phyloP scores from a whole-genome alignment of 2,329 filamentous ascomycete species.

The Ophiostoma angusticollis region DNA sequence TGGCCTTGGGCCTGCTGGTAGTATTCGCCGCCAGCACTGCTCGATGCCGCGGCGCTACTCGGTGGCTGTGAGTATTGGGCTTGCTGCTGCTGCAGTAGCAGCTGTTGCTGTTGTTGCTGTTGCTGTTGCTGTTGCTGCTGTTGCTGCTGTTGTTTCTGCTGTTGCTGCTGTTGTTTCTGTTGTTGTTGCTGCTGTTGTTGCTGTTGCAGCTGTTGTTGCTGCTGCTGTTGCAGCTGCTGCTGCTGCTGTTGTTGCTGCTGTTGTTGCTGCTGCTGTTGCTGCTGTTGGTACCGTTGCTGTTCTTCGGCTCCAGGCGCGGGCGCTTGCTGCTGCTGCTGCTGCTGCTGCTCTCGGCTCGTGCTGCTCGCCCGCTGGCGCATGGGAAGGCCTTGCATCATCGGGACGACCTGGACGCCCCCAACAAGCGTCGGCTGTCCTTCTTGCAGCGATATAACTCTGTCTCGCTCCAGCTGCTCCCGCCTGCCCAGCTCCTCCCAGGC shows the following conservation, averaged over 20 bases:
- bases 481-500: slow-evolving; percentile 96
- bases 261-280: slow-evolving; percentile 17
- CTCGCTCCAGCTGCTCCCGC: slow-evolving; percentile 83
- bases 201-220: slow-evolving; percentile 3
- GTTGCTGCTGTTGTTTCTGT: slow-evolving; percentile 20
- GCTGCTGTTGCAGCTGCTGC: not conserved
- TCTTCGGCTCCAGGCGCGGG: too few species aligned
- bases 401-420: slow-evolving; percentile 87
- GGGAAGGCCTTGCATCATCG: slow-evolving; percentile 64
- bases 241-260: slow-evolving; percentile 9
- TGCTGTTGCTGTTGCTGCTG: slow-evolving; percentile 7
- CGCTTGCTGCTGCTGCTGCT: slow-evolving; percentile 20
- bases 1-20: slow-evolving; percentile 2
- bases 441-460: slow-evolving; percentile 72
- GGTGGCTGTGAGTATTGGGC: not conserved
- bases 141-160: slow-evolving; percentile 7
- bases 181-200: slow-evolving; percentile 21
- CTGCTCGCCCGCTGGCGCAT: slow-evolving; percentile 35
- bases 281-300: slow-evolving; percentile 18
- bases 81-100: slow-evolving; percentile 1
- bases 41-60: not conserved
- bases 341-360: slow-evolving; percentile 25
- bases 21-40: not conserved
- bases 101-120: slow-evolving; percentile 7
- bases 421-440: slow-evolving; percentile 81